Base-by-base conservation (phyloP, 1,284 basidiomycete species). In the Fistulinella cinereoalba region DNA sequence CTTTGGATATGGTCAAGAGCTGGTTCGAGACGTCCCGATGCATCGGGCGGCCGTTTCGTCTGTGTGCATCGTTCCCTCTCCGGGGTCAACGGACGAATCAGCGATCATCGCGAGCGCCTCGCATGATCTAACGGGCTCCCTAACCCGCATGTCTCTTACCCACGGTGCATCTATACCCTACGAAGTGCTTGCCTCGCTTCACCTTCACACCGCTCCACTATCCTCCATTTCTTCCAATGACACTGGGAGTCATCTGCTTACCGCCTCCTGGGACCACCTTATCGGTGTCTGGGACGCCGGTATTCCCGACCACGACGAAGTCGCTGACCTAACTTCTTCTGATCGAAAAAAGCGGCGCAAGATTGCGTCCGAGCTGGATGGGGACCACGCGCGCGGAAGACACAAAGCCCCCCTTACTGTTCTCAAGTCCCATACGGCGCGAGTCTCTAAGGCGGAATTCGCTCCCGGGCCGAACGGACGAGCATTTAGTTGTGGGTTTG, bases 191-290 rank as follows among this genome's bases (percentile, higher is more conserved):
- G 79, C 87, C 0, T 80, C 83, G 0, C 75, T 96, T 1, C 83
- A 89, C 58, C 73, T 93, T 5, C 92, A 96, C 67, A 88, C 86
- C 0, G 77, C 78, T 0, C 82, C 91, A 0, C 68, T 96, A 24
- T 85, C 91, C 0, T 83, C 81, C 11, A 71, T 95, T 32, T 56
- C 79, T 0, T 62, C 83, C 1, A 78, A 80, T 55, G 41, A 70
- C 1, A 60, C 72, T 1, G 84, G 83, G 2, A 70, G 73, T 3
- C 77, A 81, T 46, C 69, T 64, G 6, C 56, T 64, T 9, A 62
- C 65, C 5, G 43, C 56, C 3, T 64, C 64, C 1, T 65, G 65
- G 60, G 58, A 64, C 24, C 51, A 53, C 32, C 56, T 68, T 15
- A 76, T 97, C 43, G 88, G 92, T 5, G 58, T 95, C 12, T 97